Evolutionary conservation across 2,329 filamentous ascomycete species (phyloP), one percentile per base, ranked within the genome.

Genomic region (Aspergillus aculeatus): DNA sequence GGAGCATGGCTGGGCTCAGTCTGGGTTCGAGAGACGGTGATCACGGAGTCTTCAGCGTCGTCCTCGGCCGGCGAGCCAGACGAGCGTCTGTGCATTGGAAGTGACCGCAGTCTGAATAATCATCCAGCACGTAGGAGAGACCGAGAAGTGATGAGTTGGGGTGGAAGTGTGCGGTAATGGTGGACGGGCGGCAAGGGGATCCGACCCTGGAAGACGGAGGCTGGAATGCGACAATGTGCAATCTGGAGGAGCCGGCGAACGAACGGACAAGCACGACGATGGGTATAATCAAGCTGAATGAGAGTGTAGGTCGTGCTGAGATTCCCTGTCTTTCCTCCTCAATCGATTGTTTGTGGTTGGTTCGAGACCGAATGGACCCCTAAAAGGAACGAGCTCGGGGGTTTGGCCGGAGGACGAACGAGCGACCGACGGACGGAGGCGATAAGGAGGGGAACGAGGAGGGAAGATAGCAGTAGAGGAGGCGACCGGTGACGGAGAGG

Each of bases 61-160:
- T 77, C 75, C 74, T 73, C 73, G 67, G 73, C 70, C 69, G 74
- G 74, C 63, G 74, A 76, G 68, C 73, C 75, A 71, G 77, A 79
- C 71, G 73, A 76, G 69, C 75, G 76, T 76, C 74, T 78, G 70
- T 73, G 76, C 77, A 79, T 79, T 77, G 70, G 75, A 75, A 70
- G 71, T 71, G 62, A 66, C 68, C 66, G 68, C 68, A 65, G 62
- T 68, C 66, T 62, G 62, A 65, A 65, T 67, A 70, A 69, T 74
- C 74, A 75, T 75, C 69, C 74, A 75, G 72, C 66, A 68, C 67
- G 66, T 64, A 65, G 58, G 54, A 50, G 38, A 32, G 60, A 64
- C 62, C 61, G 58, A 47, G 56, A 47, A 21, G 21, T 50, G 52
- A 47, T 50, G 51, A 19, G 61, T 44, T 48, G 41, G 51, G 48